Evolutionary conservation across 352 stramenopile genomes (phyloP).

Genomic region (Phytophthora lateralis): DNA sequence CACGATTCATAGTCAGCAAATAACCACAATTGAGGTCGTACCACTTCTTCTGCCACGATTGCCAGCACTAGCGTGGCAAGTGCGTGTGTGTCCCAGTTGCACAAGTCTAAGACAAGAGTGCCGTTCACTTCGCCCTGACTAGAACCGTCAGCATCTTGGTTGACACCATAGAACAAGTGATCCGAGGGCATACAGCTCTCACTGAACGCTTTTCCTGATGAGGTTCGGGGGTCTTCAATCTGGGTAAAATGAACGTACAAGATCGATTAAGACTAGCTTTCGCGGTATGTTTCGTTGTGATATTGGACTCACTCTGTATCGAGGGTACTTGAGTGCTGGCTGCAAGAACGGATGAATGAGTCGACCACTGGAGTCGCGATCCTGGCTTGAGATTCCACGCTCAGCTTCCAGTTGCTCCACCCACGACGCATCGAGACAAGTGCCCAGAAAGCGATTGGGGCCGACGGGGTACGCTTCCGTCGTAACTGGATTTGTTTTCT

Average conservation of each 20-base stretch:
- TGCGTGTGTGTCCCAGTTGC: constrained; percentile 49
- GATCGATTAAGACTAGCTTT: too few species aligned
- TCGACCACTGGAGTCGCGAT: constrained; percentile 35
- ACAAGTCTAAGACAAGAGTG: constrained; percentile 40
- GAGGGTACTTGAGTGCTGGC: constrained; percentile 32
- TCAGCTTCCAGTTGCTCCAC: constrained; percentile 35
- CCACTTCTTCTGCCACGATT: constrained; percentile 53
- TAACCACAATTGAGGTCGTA: constrained; percentile 1
- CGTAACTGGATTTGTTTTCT: too few species aligned
- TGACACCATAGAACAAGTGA: constrained; percentile 31
- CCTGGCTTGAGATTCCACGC: constrained; percentile 23
- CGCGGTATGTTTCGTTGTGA: too few species aligned
- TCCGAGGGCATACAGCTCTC: constrained; percentile 10
- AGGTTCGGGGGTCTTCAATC: constrained; percentile 36
- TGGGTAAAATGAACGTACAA: not conserved
- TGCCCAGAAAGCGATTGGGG: constrained; percentile 55
- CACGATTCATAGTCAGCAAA: too few species aligned
- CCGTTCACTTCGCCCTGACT: constrained; percentile 25
- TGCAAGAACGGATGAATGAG: constrained; percentile 53
- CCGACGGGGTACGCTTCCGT: constrained; percentile 10
- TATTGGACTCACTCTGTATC: constrained; percentile 26
- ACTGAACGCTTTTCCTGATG: constrained; percentile 13
- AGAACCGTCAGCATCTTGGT: constrained; percentile 16
- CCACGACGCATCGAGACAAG: constrained; percentile 50
- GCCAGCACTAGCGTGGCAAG: constrained; percentile 44